phyloP scores from a whole-genome alignment of 2,329 filamentous ascomycete genomes.

The Camillea tinctor region DNA sequence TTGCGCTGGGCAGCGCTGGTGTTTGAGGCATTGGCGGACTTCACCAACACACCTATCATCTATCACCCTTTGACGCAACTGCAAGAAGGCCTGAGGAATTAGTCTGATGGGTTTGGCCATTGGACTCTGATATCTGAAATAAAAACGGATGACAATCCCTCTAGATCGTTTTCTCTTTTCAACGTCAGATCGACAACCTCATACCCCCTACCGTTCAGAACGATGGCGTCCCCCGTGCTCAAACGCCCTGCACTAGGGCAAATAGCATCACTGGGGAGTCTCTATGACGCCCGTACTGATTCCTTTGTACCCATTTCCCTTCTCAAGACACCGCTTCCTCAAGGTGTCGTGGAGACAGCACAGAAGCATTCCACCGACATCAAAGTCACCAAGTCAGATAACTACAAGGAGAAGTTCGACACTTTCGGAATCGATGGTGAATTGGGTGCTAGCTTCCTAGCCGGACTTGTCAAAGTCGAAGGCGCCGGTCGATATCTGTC shows the following conservation, averaged over 20 bases:
- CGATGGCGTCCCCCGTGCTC: neutral
- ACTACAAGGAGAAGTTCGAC: constrained; percentile 2
- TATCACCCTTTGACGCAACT: neutral
- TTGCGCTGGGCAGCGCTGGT: neutral
- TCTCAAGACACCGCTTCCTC: neutral
- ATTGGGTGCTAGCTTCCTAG: constrained; percentile 5
- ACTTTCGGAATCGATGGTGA: constrained; percentile 1
- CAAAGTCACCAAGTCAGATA: neutral
- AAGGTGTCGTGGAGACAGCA: neutral
- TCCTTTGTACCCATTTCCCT: constrained; percentile 1
- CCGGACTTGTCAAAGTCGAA: constrained; percentile 3
- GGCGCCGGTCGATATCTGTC: constrained; percentile 5
- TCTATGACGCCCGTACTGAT: constrained; percentile 6
- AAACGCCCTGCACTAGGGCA: constrained; percentile 9
- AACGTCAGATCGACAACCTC: neutral
- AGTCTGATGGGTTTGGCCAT: neutral
- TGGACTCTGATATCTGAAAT: too few species aligned
- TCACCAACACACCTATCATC: neutral
- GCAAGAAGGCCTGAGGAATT: neutral
- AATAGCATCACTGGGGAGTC: constrained; percentile 1
- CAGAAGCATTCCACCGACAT: neutral
- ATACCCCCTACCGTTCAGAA: neutral
- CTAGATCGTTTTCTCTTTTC: neutral
- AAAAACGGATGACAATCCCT: neutral
- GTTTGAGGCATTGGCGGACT: neutral